phyloP scores from a whole-genome alignment of 2,329 filamentous ascomycete species.

The Albifimbria verrucaria region DNA sequence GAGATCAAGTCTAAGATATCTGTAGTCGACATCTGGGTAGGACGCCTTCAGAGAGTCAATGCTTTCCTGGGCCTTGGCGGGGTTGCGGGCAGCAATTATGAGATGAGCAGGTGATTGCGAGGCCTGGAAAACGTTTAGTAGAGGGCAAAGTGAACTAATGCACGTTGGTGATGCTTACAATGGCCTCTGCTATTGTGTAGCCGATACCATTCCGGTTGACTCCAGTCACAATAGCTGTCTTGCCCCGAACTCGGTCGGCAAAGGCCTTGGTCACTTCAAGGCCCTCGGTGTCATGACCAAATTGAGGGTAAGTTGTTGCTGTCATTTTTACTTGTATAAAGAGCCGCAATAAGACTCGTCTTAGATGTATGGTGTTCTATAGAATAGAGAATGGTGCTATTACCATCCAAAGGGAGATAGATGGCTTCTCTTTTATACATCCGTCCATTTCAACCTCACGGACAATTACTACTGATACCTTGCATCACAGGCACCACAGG shows the following conservation, averaged over 20 bases:
- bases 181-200: conserved; percentile 30
- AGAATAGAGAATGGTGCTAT: no score
- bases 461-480: no score
- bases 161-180: no score
- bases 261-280: conserved; percentile 12
- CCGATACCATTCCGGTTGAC: conserved; percentile 30
- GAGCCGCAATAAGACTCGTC: background rate
- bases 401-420: no score
- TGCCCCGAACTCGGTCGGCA: conserved; percentile 20
- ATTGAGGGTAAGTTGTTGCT: background rate
- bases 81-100: conserved; percentile 36
- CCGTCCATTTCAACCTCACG: no score
- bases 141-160: no score
- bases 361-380: no score
- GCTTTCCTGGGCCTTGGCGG: conserved; percentile 30
- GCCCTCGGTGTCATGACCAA: conserved; percentile 7
- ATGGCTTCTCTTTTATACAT: no score
- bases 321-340: background rate
- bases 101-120: conserved; percentile 27
- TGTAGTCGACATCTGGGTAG: conserved; percentile 27
- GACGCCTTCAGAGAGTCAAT: conserved; percentile 27
- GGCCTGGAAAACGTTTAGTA: no score
- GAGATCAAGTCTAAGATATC: conserved; percentile 32
- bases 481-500: no score
- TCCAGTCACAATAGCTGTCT: conserved; percentile 33